Conservation (phyloP, 352 stramenopile genomes). For the Pythium sukuiense region DNA sequence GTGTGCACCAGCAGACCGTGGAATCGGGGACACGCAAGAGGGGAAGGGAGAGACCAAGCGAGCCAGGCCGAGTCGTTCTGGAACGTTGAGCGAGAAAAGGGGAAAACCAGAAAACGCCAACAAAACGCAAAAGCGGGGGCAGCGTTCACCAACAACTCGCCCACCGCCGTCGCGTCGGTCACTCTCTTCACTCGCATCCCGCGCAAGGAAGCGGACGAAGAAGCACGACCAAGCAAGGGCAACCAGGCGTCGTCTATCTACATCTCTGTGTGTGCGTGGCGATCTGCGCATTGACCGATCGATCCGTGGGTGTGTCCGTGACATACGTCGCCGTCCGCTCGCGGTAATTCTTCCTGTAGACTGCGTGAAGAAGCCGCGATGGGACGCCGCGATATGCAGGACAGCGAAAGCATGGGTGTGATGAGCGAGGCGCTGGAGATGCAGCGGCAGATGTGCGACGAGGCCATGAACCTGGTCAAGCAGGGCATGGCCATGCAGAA, state of each 20-base stretch:
- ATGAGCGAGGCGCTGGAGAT: conserved; percentile 39
- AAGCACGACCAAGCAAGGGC: not conserved
- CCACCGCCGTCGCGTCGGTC: not conserved
- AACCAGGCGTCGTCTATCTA: not conserved
- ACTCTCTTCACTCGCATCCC: not conserved
- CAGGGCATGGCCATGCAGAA: conserved; percentile 36
- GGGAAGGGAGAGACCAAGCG: not conserved
- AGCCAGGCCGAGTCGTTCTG: not conserved
- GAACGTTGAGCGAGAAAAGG: not conserved
- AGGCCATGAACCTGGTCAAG: conserved; percentile 42
- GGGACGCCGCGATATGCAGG: conserved; percentile 23
- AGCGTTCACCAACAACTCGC: conserved; percentile 2
- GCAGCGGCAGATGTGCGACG: conserved; percentile 41
- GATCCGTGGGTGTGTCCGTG: not conserved
- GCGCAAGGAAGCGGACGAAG: conserved; percentile 1
- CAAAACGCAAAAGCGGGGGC: conserved; percentile 7
- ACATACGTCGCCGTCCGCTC: too few species aligned
- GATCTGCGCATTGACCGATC: not conserved
- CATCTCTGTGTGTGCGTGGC: not conserved
- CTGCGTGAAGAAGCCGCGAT: conserved; percentile 4
- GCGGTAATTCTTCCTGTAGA: too few species aligned
- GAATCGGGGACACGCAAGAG: conserved; percentile 3
- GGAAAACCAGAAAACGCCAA: conserved; percentile 8
- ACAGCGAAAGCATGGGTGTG: conserved; percentile 26
- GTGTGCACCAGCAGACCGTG: not conserved